These are phyloP conservation scores for Diaporthe velutina DNA, from an alignment of 2,329 filamentous ascomycete genomes.

Conservation along the genomic window DNA sequence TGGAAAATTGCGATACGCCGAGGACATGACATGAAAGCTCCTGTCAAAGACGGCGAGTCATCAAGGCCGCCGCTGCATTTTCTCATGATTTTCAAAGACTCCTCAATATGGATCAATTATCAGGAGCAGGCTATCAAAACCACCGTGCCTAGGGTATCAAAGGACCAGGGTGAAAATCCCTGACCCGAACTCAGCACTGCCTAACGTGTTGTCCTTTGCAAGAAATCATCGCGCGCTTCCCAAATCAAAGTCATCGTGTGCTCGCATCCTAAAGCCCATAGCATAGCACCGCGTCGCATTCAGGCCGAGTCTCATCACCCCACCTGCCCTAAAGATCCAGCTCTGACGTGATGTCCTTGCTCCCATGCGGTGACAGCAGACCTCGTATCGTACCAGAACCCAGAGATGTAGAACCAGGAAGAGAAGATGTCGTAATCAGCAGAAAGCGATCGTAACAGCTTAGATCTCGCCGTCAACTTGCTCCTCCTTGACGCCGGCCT, in stretches of 20 bases:
- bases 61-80: neutral
- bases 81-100: neutral
- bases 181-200: neutral
- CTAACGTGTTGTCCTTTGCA: neutral
- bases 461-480: neutral
- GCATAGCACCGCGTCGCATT: neutral
- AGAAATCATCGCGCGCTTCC: slow-evolving; percentile 3
- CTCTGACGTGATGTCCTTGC: neutral
- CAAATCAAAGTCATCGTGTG: neutral
- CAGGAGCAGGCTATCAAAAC: neutral
- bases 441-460: neutral
- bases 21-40: neutral
- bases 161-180: neutral
- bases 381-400: neutral
- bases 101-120: neutral
- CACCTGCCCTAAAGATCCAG: neutral
- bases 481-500: slow-evolving; percentile 12
- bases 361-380: neutral
- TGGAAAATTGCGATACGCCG: too few relatives aligned
- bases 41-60: neutral
- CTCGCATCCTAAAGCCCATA: neutral
- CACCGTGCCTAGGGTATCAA: neutral
- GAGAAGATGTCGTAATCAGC: neutral
- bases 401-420: neutral
- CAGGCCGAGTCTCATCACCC: neutral